Base-by-base conservation (phyloP, 1,139 yeast species). In the Suhomyces atakaporum region DNA sequence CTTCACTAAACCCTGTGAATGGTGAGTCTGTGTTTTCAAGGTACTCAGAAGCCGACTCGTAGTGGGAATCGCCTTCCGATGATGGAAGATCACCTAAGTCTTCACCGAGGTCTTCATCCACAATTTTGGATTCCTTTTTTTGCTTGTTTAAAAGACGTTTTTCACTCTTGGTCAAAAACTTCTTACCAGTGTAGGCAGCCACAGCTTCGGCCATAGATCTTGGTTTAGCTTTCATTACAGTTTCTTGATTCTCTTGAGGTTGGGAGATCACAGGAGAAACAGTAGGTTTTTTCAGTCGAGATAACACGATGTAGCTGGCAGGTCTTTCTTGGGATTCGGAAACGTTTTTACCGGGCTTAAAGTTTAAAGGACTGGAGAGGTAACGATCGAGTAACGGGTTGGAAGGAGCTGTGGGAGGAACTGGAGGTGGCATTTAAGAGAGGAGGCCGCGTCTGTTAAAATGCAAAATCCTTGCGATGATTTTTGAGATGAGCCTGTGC, bases 171-270 rank as follows among this genome's bases (percentile, higher is more conserved):
- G 71, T 60, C 27, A 72, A 53, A 47, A 70, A 73, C 48, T 69
- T 74, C 47, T 67, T 70, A 15, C 81, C 81, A 1, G 81, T 71
- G 51, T 78, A 78, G 3, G 76, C 73, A 7, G 81, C 81, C 24
- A 78, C 77, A 2, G 83, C 83, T 51, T 77, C 82, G 3, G 81
- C 81, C 75, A 78, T 68, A 20, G 80, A 71, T 45, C 60, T 68
- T 4, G 80, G 79, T 45, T 69, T 66, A 30, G 49, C 45, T 28
- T 45, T 47, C 34, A 28, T 31, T 13, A 39, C 29, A 16, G 33
- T 12, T 21, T 29, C 19, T 9, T n/a, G n/a, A n/a, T n/a, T n/a
- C n/a, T 29, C 29, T 14, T 18, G 20, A 8, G 20, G 26, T 24
- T 7, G 13, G 26, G 16, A 9, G 16, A 9, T 1, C 11, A 22